Conservation (phyloP, 441 rosid species). For the Adansonia gregorii region DNA sequence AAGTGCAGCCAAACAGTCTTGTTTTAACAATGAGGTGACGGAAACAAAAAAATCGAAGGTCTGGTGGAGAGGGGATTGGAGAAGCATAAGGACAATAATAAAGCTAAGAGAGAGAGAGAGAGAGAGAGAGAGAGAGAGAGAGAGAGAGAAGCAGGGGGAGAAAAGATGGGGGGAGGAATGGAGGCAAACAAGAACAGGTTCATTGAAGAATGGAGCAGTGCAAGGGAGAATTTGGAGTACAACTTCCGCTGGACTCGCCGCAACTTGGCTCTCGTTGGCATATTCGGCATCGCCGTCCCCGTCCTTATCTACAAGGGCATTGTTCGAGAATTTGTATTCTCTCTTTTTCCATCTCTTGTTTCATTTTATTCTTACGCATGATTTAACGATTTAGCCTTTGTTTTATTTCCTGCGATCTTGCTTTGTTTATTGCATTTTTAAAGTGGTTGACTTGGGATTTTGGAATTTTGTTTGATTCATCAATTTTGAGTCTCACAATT, state of each 20-base stretch:
- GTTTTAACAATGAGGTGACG: neutral
- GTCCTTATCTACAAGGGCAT: slow-evolving; percentile 78
- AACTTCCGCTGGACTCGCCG: slow-evolving; percentile 94
- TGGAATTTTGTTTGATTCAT: slow-evolving; percentile 1
- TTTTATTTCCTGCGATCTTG: neutral
- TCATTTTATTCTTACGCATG: neutral
- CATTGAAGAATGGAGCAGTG: slow-evolving; percentile 85
- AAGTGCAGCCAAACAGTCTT: neutral
- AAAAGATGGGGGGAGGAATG: slow-evolving; percentile 89
- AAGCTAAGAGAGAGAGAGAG: neutral
- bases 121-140: neutral
- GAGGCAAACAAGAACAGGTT: slow-evolving; percentile 79
- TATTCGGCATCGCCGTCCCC: slow-evolving; percentile 87
- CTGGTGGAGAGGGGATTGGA: neutral
- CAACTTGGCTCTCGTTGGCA: slow-evolving; percentile 74
- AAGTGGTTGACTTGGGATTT: neutral
- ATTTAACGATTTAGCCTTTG: neutral
- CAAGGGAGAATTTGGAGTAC: slow-evolving; percentile 80
- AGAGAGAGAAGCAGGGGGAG: slow-evolving; percentile 12
- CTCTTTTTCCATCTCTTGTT: neutral
- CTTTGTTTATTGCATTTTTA: neutral
- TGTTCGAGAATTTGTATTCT: slow-evolving; percentile 78
- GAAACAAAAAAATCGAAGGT: neutral
- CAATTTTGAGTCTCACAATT: neutral
- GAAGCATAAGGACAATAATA: neutral